Base-by-base conservation (phyloP, 2,329 filamentous ascomycete species). In the Dendrostoma leiphaemia region DNA sequence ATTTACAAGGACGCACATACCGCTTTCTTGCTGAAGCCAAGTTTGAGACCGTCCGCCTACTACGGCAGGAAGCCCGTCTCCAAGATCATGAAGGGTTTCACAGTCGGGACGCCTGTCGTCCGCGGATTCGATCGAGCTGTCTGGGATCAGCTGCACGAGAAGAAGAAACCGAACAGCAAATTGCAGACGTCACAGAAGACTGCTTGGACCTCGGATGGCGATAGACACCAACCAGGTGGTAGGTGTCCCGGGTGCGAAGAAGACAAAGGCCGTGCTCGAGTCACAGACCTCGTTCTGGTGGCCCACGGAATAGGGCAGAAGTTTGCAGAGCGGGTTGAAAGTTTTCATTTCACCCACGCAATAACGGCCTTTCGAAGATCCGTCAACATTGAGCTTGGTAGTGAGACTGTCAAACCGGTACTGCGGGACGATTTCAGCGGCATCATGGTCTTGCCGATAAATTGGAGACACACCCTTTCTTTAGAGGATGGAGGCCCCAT, bases 241-340 rank as follows among this genome's bases (percentile, higher is more conserved):
- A 52, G 58, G 35, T 51, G 28, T 51, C 48, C 54, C 5, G 80
- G 85, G 64, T 88, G 90, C 71, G 71, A 79, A 66, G 74, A 82
- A 61, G 78, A 90, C 67, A 79, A 84, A 66, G 76, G 82, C 38
- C 77, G 78, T 26, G 85, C 85, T 2, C 84, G 85, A 57, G 89
- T 96, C 5, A 93, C 89, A 1, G 94, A 99, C 65, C 76, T 99
- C 7, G 83, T 97, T 2, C 78, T 99, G 4, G 90, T 97, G 9
- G 89, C 94, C 40, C 94, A 99, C 65, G 94, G 94, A 2, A 97
- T 99, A 60, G 94, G 94, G 0, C 94, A 99, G 69, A 97, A 99
- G 68, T 80, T 97, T 47, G 95, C 92, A 0, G 91, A 99, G 67
- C 81, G 92, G 12, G 90, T 97, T 57, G 93, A 97, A 69, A 96